Conservation (phyloP, 257 asterid species). For the Gynochthodes officinalis region DNA sequence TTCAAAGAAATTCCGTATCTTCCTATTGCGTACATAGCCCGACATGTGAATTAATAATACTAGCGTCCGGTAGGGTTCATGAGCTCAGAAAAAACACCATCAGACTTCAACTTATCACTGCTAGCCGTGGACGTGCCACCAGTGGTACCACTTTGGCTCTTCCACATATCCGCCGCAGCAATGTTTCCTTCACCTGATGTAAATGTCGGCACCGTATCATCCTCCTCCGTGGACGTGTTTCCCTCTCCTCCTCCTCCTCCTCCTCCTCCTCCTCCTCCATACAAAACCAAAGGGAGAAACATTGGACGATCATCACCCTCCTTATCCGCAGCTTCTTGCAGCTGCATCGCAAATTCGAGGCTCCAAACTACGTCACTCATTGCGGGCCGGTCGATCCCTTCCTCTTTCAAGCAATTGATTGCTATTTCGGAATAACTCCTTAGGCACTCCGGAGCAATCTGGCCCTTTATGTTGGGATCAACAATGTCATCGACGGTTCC, state of each 20-base stretch:
- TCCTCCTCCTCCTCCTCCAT: conserved; percentile 9
- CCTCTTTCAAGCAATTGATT: conserved; percentile 37
- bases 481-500: conserved; percentile 43
- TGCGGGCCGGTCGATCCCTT: conserved; percentile 48
- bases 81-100: conserved; percentile 41
- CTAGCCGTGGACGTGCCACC: conserved; percentile 14
- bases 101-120: conserved; percentile 18
- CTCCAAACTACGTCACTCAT: conserved; percentile 64
- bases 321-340: conserved; percentile 47
- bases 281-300: not conserved
- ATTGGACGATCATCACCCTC: not conserved
- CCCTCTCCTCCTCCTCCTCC: conserved; percentile 1
- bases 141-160: not conserved
- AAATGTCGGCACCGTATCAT: conserved; percentile 25
- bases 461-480: conserved; percentile 40
- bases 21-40: not conserved
- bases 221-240: conserved; percentile 24
- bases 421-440: conserved; percentile 44
- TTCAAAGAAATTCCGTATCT: not conserved
- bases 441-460: conserved; percentile 52
- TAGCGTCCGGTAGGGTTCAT: conserved; percentile 33
- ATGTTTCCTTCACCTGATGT: conserved; percentile 13
- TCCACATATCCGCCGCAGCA: not conserved
- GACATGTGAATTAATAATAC: conserved; percentile 6
- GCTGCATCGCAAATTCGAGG: conserved; percentile 56